Conservation (phyloP, 495 filamentous ascomycete genomes). For the Saxispiralis lemnorum region DNA sequence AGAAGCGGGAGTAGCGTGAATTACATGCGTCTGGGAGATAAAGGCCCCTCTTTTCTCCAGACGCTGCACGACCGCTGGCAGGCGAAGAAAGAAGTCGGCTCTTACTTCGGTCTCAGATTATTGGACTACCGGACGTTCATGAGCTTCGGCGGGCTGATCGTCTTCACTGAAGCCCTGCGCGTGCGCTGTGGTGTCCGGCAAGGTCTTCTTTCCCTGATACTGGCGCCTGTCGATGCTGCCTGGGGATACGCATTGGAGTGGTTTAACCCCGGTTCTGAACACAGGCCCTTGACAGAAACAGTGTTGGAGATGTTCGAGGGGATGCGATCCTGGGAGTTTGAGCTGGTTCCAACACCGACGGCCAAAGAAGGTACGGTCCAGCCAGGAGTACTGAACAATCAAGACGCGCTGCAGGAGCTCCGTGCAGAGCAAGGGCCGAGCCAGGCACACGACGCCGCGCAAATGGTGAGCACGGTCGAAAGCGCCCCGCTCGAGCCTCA, state of each 20-base stretch:
- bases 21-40: too few relatives aligned
- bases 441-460: not conserved
- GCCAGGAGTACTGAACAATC: not conserved
- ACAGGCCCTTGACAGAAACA: too few relatives aligned
- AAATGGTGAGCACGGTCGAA: not conserved
- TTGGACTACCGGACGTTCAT: not conserved
- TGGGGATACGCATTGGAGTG: not conserved
- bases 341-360: too few relatives aligned
- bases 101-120: not conserved
- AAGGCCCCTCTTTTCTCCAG: too few relatives aligned
- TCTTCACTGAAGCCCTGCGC: conserved; percentile 8
- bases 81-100: not conserved
- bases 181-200: conserved; percentile 4
- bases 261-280: too few relatives aligned
- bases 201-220: conserved; percentile 6
- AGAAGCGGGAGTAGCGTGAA: not conserved
- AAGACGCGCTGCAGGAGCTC: not conserved
- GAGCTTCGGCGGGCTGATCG: conserved; percentile 8
- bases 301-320: too few relatives aligned
- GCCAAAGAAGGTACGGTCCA: not conserved
- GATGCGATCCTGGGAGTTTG: too few relatives aligned
- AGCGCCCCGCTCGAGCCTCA: not conserved
- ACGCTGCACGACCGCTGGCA: conserved; percentile 26
- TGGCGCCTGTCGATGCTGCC: not conserved
- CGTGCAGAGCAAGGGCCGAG: not conserved